Percentiles rank a stretch among this genome's conserved stretches.
Evolutionary conservation across 805 yeast species (phyloP).

Genomic region (Nadsonia fulvescens): DNA sequence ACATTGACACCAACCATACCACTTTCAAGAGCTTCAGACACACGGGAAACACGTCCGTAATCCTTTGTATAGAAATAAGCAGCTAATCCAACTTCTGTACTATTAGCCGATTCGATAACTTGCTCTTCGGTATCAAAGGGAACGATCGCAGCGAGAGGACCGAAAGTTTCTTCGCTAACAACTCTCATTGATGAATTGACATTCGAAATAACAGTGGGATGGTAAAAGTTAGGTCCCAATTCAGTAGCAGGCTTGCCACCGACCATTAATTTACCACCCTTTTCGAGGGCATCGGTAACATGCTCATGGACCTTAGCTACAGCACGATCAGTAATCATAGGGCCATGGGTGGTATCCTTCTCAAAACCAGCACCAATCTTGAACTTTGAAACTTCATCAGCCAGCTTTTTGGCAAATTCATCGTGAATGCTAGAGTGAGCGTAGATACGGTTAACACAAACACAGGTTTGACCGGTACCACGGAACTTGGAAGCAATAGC

Average conservation of each 20-base stretch:
- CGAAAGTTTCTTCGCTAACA: constrained; percentile 59
- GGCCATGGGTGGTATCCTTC: constrained; percentile 52
- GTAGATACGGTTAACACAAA: constrained; percentile 57
- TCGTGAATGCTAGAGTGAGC: constrained; percentile 51
- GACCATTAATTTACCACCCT: constrained; percentile 43
- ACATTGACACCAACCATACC: constrained; percentile 78
- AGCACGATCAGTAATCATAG: constrained; percentile 47
- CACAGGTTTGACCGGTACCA: constrained; percentile 69
- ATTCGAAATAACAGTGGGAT: constrained; percentile 47
- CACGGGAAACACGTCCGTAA: constrained; percentile 33
- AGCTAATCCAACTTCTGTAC: constrained; percentile 56
- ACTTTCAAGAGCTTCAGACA: constrained; percentile 49
- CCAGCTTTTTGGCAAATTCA: constrained; percentile 32
- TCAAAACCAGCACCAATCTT: constrained; percentile 47
- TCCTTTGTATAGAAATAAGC: constrained; percentile 53
- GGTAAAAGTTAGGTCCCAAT: constrained; percentile 47
- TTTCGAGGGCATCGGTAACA: constrained; percentile 43
- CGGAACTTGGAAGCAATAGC: constrained; percentile 53
- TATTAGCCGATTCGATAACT: constrained; percentile 44
- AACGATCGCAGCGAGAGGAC: constrained; percentile 60
- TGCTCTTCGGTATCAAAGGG: constrained; percentile 48
- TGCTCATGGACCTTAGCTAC: constrained; percentile 42
- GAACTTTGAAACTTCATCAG: constrained; percentile 26
- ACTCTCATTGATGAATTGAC: constrained; percentile 40
- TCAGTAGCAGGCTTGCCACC: constrained; percentile 43